These are phyloP conservation scores for Candida dubliniensis DNA, from an alignment of 1,139 yeast genomes.

Conservation along the genomic window DNA sequence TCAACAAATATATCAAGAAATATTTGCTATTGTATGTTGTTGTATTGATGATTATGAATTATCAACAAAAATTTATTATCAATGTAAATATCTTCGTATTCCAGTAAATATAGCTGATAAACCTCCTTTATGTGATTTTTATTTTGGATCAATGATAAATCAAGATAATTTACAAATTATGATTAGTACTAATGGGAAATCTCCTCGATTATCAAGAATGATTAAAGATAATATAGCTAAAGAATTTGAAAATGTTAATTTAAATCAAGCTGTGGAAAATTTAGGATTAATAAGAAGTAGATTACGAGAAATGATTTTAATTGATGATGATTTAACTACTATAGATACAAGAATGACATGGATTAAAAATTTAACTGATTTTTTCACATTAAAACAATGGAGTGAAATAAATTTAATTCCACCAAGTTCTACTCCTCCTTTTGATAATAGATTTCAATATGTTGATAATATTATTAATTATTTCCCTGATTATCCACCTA, in stretches of 20 bases:
- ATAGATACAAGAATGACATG: constrained; percentile 70
- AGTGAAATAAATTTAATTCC: constrained; percentile 36
- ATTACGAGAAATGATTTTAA: constrained; percentile 44
- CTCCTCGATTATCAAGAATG: constrained; percentile 71
- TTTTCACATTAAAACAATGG: constrained; percentile 60
- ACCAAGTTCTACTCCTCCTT: constrained; percentile 13
- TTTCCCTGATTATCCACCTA: constrained; percentile 46
- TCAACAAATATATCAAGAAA: constrained; percentile 31
- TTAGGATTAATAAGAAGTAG: constrained; percentile 58
- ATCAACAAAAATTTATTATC: constrained; percentile 59
- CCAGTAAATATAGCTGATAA: constrained; percentile 86
- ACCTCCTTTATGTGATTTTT: constrained; percentile 80
- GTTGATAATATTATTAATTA: constrained; percentile 31
- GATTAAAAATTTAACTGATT: constrained; percentile 68
- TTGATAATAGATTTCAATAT: constrained; percentile 17
- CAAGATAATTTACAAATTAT: constrained; percentile 78
- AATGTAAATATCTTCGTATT: constrained; percentile 53
- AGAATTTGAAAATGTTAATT: constrained; percentile 37
- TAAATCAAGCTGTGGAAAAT: constrained; percentile 62
- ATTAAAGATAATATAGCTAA: constrained; percentile 60
- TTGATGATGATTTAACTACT: constrained; percentile 49
- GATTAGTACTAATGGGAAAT: constrained; percentile 82
- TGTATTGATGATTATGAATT: constrained; percentile 73
- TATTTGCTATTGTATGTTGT: constrained; percentile 67
- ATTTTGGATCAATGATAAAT: constrained; percentile 78